phyloP scores from a whole-genome alignment of 345 rosid species.

The Populus nigra region DNA sequence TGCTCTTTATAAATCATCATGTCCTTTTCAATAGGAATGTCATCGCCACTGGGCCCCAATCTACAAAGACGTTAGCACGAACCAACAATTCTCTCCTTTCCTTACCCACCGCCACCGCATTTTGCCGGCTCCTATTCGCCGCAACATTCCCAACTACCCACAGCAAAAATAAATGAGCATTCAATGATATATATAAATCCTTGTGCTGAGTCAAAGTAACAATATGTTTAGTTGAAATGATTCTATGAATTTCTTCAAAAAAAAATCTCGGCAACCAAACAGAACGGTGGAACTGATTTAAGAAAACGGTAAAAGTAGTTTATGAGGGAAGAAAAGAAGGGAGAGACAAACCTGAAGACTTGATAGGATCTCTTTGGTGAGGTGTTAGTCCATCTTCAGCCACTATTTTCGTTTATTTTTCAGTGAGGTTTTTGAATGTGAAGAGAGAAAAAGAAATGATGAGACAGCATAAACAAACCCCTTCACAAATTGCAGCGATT shows the following conservation, averaged over 20 bases:
- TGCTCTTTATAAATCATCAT: slow-evolving; percentile 81
- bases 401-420: slow-evolving; percentile 29
- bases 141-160: slow-evolving; percentile 67
- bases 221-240: background rate
- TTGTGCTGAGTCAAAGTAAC: background rate
- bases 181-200: background rate
- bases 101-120: slow-evolving; percentile 81
- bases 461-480: background rate
- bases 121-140: slow-evolving; percentile 78
- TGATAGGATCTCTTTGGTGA: slow-evolving; percentile 67
- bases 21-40: slow-evolving; percentile 42
- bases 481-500: slow-evolving; percentile 6
- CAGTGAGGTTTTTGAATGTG: background rate
- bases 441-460: background rate
- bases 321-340: background rate
- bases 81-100: slow-evolving; percentile 85
- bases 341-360: slow-evolving; percentile 54
- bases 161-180: slow-evolving; percentile 8
- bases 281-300: too few species aligned
- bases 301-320: too few species aligned
- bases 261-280: too few species aligned
- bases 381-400: slow-evolving; percentile 58
- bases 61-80: slow-evolving; percentile 81
- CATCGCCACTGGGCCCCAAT: slow-evolving; percentile 59
- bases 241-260: background rate